Percentiles rank a stretch among this genome's conserved stretches.
phyloP scores from a whole-genome alignment of 2,329 filamentous ascomycete genomes.

The Epichloe amarillans region DNA sequence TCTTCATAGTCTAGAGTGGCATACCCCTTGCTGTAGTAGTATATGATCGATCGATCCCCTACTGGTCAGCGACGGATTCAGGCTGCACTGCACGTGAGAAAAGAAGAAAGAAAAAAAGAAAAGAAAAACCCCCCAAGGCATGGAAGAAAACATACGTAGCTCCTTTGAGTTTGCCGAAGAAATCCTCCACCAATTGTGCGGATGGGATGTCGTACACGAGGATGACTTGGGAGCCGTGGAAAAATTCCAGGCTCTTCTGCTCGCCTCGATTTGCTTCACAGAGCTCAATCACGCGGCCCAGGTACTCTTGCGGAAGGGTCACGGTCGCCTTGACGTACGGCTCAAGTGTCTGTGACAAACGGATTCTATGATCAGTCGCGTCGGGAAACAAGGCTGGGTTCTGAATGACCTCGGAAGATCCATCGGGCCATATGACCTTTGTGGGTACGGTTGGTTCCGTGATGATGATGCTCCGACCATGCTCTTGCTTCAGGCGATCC shows the following conservation, averaged over 20 bases:
- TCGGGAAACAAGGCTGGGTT: conserved; percentile 87
- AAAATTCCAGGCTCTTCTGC: conserved; percentile 81
- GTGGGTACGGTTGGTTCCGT: conserved; percentile 92
- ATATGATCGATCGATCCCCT: too few species aligned
- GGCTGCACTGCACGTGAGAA: too few species aligned
- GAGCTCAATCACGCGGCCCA: conserved; percentile 87
- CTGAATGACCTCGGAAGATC: conserved; percentile 64
- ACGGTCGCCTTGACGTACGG: conserved; percentile 62
- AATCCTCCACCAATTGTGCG: conserved; percentile 84
- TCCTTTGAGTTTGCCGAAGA: conserved; percentile 93
- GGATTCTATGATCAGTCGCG: conserved; percentile 32
- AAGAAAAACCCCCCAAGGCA: too few species aligned
- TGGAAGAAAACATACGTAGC: conserved; percentile 38
- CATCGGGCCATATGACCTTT: conserved; percentile 67
- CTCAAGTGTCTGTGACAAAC: conserved; percentile 34
- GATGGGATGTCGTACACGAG: conserved; percentile 83
- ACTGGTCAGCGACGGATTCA: neutral
- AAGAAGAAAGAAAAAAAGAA: too few species aligned
- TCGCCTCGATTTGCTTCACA: conserved; percentile 82
- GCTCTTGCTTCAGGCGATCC: conserved; percentile 84
- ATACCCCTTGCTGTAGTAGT: conserved; percentile 57
- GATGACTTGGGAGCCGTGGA: conserved; percentile 85
- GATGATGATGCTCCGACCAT: conserved; percentile 90
- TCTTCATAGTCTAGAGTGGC: conserved; percentile 96
- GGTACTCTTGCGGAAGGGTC: conserved; percentile 84